phyloP scores from a whole-genome alignment of 257 asterid species.

The Striga asiatica region DNA sequence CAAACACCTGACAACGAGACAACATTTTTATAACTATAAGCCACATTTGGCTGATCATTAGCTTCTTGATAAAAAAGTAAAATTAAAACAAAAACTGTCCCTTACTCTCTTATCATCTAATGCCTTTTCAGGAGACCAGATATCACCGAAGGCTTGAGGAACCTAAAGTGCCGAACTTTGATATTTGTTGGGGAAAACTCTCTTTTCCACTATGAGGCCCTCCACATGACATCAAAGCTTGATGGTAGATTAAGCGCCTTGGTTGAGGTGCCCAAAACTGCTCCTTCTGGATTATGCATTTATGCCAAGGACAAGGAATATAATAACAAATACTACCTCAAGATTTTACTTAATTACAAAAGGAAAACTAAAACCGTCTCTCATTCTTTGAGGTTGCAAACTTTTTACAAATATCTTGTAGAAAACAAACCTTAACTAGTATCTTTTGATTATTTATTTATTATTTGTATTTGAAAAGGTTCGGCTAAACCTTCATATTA shows the following conservation, averaged over 20 bases:
- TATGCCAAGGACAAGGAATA: no score
- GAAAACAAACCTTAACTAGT: no score
- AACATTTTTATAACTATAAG: background rate
- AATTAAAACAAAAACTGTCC: background rate
- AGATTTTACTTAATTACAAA: no score
- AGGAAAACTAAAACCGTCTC: background rate
- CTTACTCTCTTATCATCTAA: background rate
- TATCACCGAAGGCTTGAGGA: constrained; percentile 42
- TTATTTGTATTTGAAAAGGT: constrained; percentile 31
- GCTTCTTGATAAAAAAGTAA: background rate
- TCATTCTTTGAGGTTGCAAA: no score
- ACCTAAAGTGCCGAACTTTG: constrained; percentile 44
- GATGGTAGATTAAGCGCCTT: constrained; percentile 55
- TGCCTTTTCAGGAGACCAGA: constrained; percentile 49
- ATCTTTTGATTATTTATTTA: no score
- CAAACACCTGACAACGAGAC: background rate
- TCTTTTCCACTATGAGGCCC: constrained; percentile 60
- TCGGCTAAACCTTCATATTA: background rate
- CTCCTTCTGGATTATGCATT: background rate
- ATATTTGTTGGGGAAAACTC: constrained; percentile 67
- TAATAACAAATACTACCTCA: no score
- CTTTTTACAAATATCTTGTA: no score
- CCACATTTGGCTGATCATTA: background rate
- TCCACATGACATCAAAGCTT: constrained; percentile 55
- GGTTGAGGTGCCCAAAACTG: constrained; percentile 46